phyloP scores from a whole-genome alignment of 352 stramenopile species.

The Phytopythium boreale region DNA sequence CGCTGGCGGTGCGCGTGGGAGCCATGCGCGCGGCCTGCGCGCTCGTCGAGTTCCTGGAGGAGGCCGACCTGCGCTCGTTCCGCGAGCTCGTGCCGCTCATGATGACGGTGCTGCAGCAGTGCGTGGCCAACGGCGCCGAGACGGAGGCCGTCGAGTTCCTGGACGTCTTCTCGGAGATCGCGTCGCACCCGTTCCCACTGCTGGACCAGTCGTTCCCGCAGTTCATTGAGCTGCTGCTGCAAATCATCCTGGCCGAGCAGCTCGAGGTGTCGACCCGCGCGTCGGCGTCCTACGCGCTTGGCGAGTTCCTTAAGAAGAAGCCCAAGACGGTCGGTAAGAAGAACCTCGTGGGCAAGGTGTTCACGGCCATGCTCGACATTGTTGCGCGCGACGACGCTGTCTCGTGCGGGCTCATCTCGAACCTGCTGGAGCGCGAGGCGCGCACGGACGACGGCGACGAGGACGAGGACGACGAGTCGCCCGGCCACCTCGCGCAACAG shows the following conservation, averaged over 20 bases:
- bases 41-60: constrained; percentile 80
- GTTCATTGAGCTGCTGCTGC: constrained; percentile 82
- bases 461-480: constrained; percentile 78
- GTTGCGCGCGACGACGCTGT: constrained; percentile 72
- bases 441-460: constrained; percentile 55
- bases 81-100: constrained; percentile 77
- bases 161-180: constrained; percentile 85
- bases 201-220: constrained; percentile 75
- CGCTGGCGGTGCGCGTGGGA: constrained; percentile 78
- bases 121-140: constrained; percentile 72
- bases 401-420: constrained; percentile 82
- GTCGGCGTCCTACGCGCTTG: constrained; percentile 77
- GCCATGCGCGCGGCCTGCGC: constrained; percentile 78
- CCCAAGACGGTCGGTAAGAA: constrained; percentile 89
- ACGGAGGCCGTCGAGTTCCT: constrained; percentile 83
- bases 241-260: constrained; percentile 73
- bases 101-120: constrained; percentile 85
- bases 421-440: constrained; percentile 67
- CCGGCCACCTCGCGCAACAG: constrained; percentile 79
- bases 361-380: constrained; percentile 85
- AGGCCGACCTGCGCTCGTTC: constrained; percentile 68
- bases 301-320: constrained; percentile 88
- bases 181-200: constrained; percentile 81
- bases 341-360: constrained; percentile 78
- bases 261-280: constrained; percentile 78